phyloP scores from a whole-genome alignment of 2,329 filamentous ascomycete species.

The Fusarium tuaranense region DNA sequence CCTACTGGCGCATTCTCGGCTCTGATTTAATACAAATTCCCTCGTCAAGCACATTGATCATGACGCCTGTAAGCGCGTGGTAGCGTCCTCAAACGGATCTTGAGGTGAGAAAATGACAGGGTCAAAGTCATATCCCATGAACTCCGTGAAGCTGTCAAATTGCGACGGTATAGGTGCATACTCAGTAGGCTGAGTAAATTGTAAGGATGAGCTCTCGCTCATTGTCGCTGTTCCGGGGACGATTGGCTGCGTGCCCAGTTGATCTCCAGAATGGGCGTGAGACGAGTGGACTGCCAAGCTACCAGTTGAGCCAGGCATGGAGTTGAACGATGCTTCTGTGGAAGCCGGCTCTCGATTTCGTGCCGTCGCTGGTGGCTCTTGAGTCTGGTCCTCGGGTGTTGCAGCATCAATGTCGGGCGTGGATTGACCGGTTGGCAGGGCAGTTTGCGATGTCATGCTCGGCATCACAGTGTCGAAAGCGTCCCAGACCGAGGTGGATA shows the following conservation, averaged over 20 bases:
- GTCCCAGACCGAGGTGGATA: constrained; percentile 23
- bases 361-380: not conserved
- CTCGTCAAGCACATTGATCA: not conserved
- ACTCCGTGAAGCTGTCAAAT: not conserved
- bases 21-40: not conserved
- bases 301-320: not conserved
- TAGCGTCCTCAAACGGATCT: not conserved
- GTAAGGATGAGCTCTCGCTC: not conserved
- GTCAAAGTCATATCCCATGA: not conserved
- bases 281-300: not conserved
- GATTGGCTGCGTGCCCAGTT: not conserved
- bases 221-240: not conserved
- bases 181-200: not conserved
- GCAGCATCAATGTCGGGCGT: not conserved
- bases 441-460: not conserved
- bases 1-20: rapidly evolving
- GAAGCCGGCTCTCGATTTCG: too few relatives aligned
- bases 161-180: not conserved
- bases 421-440: not conserved
- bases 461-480: constrained; percentile 17
- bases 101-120: not conserved
- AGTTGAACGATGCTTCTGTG: not conserved
- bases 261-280: not conserved
- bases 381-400: not conserved
- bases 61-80: not conserved